These are phyloP conservation scores for Colletotrichum noveboracense DNA, from an alignment of 2,329 filamentous ascomycete species.

Conservation along the genomic window DNA sequence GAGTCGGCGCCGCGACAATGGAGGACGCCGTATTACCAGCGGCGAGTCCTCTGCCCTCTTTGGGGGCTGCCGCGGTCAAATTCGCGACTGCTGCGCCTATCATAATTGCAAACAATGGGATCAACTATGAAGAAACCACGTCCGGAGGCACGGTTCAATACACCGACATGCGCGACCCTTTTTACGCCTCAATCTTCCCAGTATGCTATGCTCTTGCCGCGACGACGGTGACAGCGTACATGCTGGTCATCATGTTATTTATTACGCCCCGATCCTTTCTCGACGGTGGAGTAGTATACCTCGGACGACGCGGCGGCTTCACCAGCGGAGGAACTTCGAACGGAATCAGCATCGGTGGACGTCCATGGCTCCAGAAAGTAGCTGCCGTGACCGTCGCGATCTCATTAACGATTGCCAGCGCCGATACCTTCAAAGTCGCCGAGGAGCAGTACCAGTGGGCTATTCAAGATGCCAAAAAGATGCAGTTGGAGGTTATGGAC, in stretches of 20 bases:
- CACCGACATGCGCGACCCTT: constrained; percentile 80
- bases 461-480: constrained; percentile 76
- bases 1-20: constrained; percentile 32
- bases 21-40: constrained; percentile 4
- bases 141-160: constrained; percentile 38
- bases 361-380: constrained; percentile 91
- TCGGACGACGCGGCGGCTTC: constrained; percentile 76
- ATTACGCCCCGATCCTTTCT: constrained; percentile 95
- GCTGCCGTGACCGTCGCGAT: constrained; percentile 77
- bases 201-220: constrained; percentile 93
- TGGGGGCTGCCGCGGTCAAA: constrained; percentile 10
- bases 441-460: constrained; percentile 80
- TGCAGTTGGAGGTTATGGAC: constrained; percentile 82
- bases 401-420: constrained; percentile 91
- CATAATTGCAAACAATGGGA: constrained; percentile 46
- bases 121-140: constrained; percentile 42
- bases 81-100: constrained; percentile 43
- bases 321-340: constrained; percentile 84
- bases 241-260: constrained; percentile 91
- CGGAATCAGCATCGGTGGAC: constrained; percentile 84
- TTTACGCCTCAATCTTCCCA: constrained; percentile 92
- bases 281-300: constrained; percentile 81
- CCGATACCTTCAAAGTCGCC: constrained; percentile 87
- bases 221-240: constrained; percentile 88
- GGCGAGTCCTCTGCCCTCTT: constrained; percentile 24